These are phyloP conservation scores for Pseudocercospora pini-densiflorae DNA, from an alignment of 2,329 filamentous ascomycete species.

Conservation along the genomic window DNA sequence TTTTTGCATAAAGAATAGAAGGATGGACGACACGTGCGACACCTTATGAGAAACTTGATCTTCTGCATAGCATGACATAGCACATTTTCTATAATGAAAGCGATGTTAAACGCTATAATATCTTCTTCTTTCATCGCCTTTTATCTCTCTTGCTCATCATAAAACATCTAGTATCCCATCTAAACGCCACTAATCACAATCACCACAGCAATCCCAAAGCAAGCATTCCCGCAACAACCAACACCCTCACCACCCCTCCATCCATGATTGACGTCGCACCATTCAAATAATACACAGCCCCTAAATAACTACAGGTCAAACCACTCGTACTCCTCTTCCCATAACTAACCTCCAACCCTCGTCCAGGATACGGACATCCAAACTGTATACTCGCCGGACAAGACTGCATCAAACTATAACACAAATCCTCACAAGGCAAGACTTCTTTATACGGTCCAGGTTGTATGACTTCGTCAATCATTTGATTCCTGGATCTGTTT, in stretches of 20 bases:
- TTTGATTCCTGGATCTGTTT: conserved; percentile 45
- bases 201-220: neutral
- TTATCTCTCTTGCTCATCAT: neutral
- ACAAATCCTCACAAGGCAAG: conserved; percentile 84
- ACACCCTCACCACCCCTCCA: neutral
- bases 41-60: too few species aligned
- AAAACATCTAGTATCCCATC: neutral
- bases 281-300: conserved; percentile 42
- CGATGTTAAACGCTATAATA: neutral
- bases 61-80: neutral
- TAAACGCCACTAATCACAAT: neutral
- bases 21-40: neutral
- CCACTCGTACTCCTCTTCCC: conserved; percentile 41
- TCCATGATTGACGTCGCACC: conserved; percentile 14
- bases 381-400: conserved; percentile 82
- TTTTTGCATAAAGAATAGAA: neutral
- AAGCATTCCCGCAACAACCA: conserved; percentile 7
- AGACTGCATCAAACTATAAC: conserved; percentile 81
- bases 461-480: conserved; percentile 64
- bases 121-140: neutral
- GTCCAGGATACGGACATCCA: conserved; percentile 65
- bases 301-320: conserved; percentile 43
- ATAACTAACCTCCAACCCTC: conserved; percentile 57
- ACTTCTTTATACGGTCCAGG: conserved; percentile 96
- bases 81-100: neutral